A percentile compares a stretch with the other conserved stretches of the same genome.
Evolutionary conservation across 2,329 filamentous ascomycete species (phyloP).

Genomic region (Trichoderma guizhouense): DNA sequence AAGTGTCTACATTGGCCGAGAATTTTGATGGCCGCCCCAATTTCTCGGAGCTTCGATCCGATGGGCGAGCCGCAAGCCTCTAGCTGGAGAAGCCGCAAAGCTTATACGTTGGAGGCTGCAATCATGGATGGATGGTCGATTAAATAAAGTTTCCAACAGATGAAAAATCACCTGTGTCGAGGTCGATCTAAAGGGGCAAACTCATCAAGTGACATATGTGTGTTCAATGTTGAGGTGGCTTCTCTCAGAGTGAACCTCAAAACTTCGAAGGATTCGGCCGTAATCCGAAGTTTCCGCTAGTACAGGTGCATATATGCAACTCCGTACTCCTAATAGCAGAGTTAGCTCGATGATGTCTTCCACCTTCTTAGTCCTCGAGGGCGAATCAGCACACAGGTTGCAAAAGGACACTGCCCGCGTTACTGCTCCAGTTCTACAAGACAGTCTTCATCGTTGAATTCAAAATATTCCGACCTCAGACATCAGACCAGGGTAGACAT

Average conservation of each 20-base stretch:
- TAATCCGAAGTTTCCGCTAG: background rate
- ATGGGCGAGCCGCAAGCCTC: background rate
- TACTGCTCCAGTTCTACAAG: background rate
- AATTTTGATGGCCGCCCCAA: background rate
- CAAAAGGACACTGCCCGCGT: background rate
- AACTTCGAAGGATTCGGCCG: background rate
- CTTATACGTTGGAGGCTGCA: background rate
- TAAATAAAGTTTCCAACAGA: background rate
- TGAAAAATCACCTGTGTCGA: too few relatives aligned
- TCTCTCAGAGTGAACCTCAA: background rate
- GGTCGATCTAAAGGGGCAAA: background rate
- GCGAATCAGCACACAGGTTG: constrained; percentile 44
- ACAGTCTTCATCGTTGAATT: constrained; percentile 33
- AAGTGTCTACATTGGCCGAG: background rate
- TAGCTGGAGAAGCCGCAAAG: background rate
- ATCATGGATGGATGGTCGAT: background rate
- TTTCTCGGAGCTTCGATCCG: background rate
- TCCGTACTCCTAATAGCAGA: constrained; percentile 44
- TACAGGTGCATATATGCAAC: background rate
- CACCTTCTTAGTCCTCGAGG: constrained; percentile 50
- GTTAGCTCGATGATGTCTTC: constrained; percentile 52
- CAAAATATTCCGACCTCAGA: background rate
- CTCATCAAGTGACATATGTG: background rate
- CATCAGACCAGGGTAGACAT: constrained; percentile 32
- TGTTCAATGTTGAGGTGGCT: background rate